phyloP scores from a whole-genome alignment of 2,329 filamentous ascomycete species.

The Cercospora brassicicola region DNA sequence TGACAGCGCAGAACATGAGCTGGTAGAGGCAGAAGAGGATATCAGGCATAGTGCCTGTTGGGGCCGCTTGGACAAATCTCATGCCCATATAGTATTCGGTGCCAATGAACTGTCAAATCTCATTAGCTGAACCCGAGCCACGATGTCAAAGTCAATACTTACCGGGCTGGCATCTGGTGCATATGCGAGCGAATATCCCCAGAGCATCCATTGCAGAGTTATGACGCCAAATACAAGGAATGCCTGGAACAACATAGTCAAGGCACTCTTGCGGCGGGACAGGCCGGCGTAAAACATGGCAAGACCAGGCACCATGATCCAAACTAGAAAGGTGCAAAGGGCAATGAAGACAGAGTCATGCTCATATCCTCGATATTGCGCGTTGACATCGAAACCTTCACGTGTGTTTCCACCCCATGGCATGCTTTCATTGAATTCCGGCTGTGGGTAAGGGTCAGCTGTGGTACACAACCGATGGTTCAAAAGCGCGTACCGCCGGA shows the following conservation, averaged over 20 bases:
- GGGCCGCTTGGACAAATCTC: constrained; percentile 60
- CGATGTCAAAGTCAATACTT: neutral
- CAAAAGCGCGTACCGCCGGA: neutral
- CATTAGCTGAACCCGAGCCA: constrained; percentile 42
- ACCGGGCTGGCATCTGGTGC: constrained; percentile 2
- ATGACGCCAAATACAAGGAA: constrained; percentile 58
- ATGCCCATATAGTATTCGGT: constrained; percentile 62
- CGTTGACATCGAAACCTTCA: constrained; percentile 57
- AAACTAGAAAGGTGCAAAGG: constrained; percentile 62
- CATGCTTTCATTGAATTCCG: constrained; percentile 43
- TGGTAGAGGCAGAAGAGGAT: constrained; percentile 68
- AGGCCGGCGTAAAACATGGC: constrained; percentile 65
- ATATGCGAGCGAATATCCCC: constrained; percentile 61
- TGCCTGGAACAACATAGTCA: constrained; percentile 63
- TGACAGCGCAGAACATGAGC: constrained; percentile 61
- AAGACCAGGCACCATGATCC: constrained; percentile 66
- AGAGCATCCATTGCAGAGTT: constrained; percentile 64
- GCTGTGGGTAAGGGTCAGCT: constrained; percentile 20
- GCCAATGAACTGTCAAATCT: constrained; percentile 62
- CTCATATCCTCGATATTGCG: constrained; percentile 59
- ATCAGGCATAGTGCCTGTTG: constrained; percentile 42
- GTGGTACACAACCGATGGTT: neutral
- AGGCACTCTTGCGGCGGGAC: constrained; percentile 61
- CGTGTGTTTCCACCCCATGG: constrained; percentile 58
- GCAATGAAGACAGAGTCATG: constrained; percentile 62